Evolutionary conservation across 352 stramenopile genomes (phyloP).

Genomic region (Pythium aquatile): DNA sequence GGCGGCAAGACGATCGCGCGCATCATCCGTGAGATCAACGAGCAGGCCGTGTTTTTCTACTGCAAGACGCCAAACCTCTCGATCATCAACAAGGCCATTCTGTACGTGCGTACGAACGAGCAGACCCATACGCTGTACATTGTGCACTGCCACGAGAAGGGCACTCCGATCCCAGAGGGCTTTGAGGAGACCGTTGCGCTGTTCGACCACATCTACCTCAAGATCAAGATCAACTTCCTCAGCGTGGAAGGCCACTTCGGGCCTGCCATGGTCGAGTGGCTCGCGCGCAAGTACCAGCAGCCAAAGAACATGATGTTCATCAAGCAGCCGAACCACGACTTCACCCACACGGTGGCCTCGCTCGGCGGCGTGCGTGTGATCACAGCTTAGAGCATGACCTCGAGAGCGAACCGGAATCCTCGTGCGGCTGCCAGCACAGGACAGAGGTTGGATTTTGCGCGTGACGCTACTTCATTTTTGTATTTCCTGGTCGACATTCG

Average conservation of each 20-base stretch:
- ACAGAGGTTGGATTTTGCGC: conserved; percentile 1
- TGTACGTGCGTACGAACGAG: conserved; percentile 94
- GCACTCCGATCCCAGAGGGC: conserved; percentile 51
- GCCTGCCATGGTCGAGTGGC: conserved; percentile 91
- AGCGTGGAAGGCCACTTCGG: conserved; percentile 85
- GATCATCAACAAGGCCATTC: conserved; percentile 94
- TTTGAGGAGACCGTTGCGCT: conserved; percentile 88
- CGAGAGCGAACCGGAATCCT: not conserved
- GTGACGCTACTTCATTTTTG: not conserved
- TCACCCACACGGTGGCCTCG: conserved; percentile 90
- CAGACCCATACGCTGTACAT: conserved; percentile 91
- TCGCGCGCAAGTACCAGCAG: conserved; percentile 87
- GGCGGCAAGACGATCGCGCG: conserved; percentile 85
- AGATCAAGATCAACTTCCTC: conserved; percentile 93
- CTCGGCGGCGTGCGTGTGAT: conserved; percentile 92
- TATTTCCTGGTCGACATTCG: not conserved
- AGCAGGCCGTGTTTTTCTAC: conserved; percentile 93
- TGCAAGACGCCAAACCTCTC: conserved; percentile 92
- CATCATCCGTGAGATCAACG: conserved; percentile 83
- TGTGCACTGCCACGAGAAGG: conserved; percentile 86
- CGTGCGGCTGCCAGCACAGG: conserved; percentile 2
- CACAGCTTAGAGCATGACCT: conserved; percentile 50
- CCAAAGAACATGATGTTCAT: conserved; percentile 97
- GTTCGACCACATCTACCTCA: conserved; percentile 94
- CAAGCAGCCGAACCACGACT: conserved; percentile 94